Evolutionary conservation across 306 rosid species (phyloP), one percentile per base, ranked within the genome.

Genomic region (Calophaca sinica): DNA sequence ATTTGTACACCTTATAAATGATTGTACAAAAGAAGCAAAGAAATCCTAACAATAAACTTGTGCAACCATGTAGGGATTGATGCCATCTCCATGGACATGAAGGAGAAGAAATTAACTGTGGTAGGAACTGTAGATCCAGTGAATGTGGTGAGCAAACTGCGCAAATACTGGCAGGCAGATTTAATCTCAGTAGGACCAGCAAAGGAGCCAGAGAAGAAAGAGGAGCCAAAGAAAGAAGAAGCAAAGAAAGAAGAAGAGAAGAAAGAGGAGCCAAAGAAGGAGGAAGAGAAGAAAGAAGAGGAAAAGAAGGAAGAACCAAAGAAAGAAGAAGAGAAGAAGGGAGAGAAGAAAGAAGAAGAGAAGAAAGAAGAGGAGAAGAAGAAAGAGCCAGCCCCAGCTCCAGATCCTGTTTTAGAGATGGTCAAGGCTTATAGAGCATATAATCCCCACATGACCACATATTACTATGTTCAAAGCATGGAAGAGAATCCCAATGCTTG

Each of bases 401-500:
- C 84, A 33, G 87, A 94, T 50, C 92, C 91, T 26, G 84, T 86
- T 66, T 69, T 81, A 68, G 99, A 94, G 70, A 69, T 86, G 66
- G 96, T 92, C 11, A 88, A 60, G 86, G 92, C 93, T 75, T 90
- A 92, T 55, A 91, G 86, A 69, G 86, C 91, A 0, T 88, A 88
- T 63, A 92, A 94, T 50, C 97, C 97, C 3, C 91, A 90, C 75
- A 82, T 88, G 87, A 86, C 96, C 26, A 58, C 92, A 7, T 83
- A 90, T 32, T 88, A 88, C 82, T 72, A 94, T 71, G 93, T 32
- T 29, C 99, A 90, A 38, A 89, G 96, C 88, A 91, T 91, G 87
- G 99, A 94, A 68, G 99, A 94, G 85, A 92, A 94, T 61, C 99
- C 99, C 10, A 94, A 90, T 85, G 91, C 93, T 71, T 94, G 99